phyloP scores from a whole-genome alignment of 2,329 filamentous ascomycete genomes.

The Pseudogymnoascus sp. region DNA sequence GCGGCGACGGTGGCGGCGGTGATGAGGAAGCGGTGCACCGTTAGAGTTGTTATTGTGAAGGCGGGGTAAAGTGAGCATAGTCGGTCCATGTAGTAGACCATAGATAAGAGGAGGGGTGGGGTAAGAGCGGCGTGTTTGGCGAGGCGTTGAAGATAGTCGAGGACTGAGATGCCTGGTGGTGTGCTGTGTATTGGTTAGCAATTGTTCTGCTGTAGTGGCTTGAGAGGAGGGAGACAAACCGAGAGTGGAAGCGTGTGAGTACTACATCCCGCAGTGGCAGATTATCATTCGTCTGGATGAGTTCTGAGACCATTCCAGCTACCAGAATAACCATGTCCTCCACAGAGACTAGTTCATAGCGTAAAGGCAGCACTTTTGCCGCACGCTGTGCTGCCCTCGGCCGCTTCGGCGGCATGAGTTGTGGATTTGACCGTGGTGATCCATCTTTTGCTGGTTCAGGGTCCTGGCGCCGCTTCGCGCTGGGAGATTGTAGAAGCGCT shows the following conservation, averaged over 20 bases:
- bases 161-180: slow-evolving; percentile 85
- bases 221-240: slow-evolving; percentile 42
- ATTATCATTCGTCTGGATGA: slow-evolving; percentile 87
- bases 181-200: slow-evolving; percentile 37
- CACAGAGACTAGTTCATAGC: slow-evolving; percentile 74
- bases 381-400: slow-evolving; percentile 43
- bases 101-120: slow-evolving; percentile 88
- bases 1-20: slow-evolving; percentile 91
- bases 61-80: slow-evolving; percentile 86
- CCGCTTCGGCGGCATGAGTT: slow-evolving; percentile 41
- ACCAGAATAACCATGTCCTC: slow-evolving; percentile 88
- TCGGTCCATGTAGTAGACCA: slow-evolving; percentile 98
- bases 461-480: slow-evolving; percentile 3
- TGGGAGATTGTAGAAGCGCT: background rate
- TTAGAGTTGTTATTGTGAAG: slow-evolving; percentile 93
- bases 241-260: slow-evolving; percentile 89
- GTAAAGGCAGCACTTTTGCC: slow-evolving; percentile 56
- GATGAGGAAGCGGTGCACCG: slow-evolving; percentile 94
- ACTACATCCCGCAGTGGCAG: slow-evolving; percentile 78
- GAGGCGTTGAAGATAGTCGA: slow-evolving; percentile 86
- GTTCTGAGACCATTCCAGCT: slow-evolving; percentile 88
- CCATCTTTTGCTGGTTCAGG: background rate
- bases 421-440: background rate
- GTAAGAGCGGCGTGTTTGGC: slow-evolving; percentile 91
- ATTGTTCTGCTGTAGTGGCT: background rate